Evolutionary conservation across 139 green algal species (phyloP).

Genomic region (Closterium sp.): DNA sequence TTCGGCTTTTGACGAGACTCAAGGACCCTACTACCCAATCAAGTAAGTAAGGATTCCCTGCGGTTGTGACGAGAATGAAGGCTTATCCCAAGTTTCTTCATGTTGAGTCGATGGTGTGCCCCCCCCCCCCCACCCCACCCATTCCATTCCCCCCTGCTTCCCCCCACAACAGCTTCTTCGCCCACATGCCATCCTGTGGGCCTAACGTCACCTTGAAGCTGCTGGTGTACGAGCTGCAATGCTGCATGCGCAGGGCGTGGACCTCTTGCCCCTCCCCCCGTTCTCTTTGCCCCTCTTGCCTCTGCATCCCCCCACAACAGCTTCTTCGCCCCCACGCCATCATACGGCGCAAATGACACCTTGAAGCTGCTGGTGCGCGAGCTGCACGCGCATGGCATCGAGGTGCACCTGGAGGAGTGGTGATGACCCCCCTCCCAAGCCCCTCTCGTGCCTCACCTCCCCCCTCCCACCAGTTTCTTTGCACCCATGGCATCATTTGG

Average conservation of each 20-base stretch:
- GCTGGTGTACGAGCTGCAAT: no score
- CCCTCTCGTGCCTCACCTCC: neutral
- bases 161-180: no score
- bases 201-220: no score
- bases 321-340: neutral
- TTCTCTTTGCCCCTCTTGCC: neutral
- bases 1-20: slow-evolving; percentile 33
- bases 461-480: slow-evolving; percentile 72
- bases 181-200: no score
- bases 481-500: slow-evolving; percentile 82
- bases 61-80: no score
- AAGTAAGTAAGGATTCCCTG: no score
- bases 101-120: no score
- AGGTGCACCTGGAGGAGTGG: no score
- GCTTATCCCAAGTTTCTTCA: no score
- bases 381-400: no score
- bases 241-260: no score
- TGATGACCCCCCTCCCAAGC: neutral
- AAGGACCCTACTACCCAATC: slow-evolving; percentile 48
- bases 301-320: neutral
- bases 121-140: neutral
- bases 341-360: slow-evolving; percentile 48
- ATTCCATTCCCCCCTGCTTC: neutral
- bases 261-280: slow-evolving; percentile 59
- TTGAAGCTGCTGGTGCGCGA: slow-evolving; percentile 19